A percentile compares a stretch with the other conserved stretches of the same genome.
phyloP scores from a whole-genome alignment of 441 rosid genomes.

The Aquilaria agallochum region DNA sequence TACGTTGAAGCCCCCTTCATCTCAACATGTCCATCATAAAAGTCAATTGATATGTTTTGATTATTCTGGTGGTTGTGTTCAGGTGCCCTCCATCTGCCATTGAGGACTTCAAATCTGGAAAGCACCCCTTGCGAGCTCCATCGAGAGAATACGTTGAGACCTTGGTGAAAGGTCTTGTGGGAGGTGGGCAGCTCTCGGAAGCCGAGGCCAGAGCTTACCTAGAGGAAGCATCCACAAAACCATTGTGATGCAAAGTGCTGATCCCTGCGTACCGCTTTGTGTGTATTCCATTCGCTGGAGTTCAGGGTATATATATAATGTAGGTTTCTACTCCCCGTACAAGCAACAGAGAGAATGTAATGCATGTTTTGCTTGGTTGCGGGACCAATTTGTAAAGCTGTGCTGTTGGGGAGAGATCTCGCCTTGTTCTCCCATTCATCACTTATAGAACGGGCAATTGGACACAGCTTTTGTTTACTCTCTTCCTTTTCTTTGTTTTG shows the following conservation, averaged over 20 bases:
- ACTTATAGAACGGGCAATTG: no score
- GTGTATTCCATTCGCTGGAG: no score
- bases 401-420: no score
- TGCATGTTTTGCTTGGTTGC: no score
- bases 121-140: conserved; percentile 47
- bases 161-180: conserved; percentile 66
- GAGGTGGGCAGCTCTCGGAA: conserved; percentile 61
- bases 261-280: not conserved
- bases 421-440: no score
- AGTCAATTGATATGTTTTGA: not conserved
- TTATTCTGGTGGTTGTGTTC: conserved; percentile 7
- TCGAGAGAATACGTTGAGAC: conserved; percentile 41
- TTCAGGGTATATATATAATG: no score
- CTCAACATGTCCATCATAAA: conserved; percentile 1
- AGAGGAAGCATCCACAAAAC: conserved; percentile 44
- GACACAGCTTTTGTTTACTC: no score
- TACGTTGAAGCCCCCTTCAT: conserved; percentile 20
- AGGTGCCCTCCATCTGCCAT: conserved; percentile 47
- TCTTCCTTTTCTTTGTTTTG: no score
- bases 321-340: not conserved
- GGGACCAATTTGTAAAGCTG: no score
- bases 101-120: conserved; percentile 48
- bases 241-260: conserved; percentile 25
- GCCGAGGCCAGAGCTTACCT: conserved; percentile 66
- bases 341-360: not conserved